A percentile compares a stretch with the other conserved stretches of the same genome.
phyloP scores from a whole-genome alignment of 345 rosid species.

The Boechera stricta region DNA sequence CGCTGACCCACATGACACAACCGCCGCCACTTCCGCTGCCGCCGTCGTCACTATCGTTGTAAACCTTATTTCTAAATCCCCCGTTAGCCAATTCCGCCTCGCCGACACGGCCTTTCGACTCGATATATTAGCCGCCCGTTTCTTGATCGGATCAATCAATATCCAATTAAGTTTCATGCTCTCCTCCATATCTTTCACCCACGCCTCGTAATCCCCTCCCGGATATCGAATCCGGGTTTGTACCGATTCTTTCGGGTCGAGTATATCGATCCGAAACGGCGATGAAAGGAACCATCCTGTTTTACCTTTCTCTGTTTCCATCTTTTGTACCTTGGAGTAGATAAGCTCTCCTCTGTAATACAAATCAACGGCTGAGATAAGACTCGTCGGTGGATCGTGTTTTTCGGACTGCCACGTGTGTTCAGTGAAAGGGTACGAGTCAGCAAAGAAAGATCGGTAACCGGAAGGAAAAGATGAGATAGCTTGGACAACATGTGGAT shows the following conservation, averaged over 20 bases:
- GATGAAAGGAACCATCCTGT: constrained; percentile 60
- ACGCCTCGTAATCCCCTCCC: constrained; percentile 42
- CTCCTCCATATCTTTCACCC: constrained; percentile 60
- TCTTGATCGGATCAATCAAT: constrained; percentile 61
- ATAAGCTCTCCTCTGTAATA: constrained; percentile 51
- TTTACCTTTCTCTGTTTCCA: constrained; percentile 47
- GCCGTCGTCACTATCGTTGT: constrained; percentile 45
- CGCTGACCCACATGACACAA: constrained; percentile 46
- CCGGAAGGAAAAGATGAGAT: constrained; percentile 63
- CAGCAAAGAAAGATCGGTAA: constrained; percentile 66
- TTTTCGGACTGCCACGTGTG: constrained; percentile 17
- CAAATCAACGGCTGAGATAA: constrained; percentile 83
- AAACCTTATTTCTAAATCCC: constrained; percentile 60
- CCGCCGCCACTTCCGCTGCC: constrained; percentile 25
- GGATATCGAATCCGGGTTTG: constrained; percentile 45
- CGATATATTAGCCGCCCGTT: constrained; percentile 66
- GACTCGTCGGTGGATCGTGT: constrained; percentile 26
- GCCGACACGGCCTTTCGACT: constrained; percentile 62
- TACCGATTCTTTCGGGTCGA: constrained; percentile 59
- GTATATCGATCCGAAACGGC: constrained; percentile 66
- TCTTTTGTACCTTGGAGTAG: constrained; percentile 56
- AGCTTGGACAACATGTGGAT: constrained; percentile 48
- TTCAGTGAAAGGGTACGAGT: constrained; percentile 59
- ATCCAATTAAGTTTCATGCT: constrained; percentile 69
- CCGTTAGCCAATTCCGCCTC: constrained; percentile 70